phyloP scores from a whole-genome alignment of 441 rosid genomes.

The Isatis lusitanica region DNA sequence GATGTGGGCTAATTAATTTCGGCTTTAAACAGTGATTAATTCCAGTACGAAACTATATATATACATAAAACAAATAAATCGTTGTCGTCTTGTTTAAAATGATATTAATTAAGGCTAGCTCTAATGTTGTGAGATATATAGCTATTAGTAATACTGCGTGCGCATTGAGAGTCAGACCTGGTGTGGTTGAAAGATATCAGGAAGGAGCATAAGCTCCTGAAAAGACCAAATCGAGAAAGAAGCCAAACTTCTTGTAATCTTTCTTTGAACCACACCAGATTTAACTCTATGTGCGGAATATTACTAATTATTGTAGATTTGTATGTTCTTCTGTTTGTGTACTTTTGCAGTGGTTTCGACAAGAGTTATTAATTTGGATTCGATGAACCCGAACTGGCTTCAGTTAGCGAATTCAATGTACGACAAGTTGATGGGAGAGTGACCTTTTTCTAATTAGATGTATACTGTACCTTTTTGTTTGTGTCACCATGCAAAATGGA shows the following conservation, averaged over 20 bases:
- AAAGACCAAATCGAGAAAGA: not conserved
- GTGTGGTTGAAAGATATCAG: not conserved
- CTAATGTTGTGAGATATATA: not conserved
- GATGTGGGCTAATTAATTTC: not conserved
- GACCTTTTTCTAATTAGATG: constrained; percentile 8
- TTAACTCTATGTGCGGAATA: not conserved
- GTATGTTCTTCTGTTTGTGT: not conserved
- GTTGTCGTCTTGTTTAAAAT: not conserved
- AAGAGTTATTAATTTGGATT: not conserved
- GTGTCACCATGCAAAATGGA: constrained; percentile 31
- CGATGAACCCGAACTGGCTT: not conserved
- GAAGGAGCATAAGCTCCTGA: not conserved
- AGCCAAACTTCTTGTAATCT: not conserved
- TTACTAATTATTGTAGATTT: not conserved
- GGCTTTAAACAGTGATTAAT: not conserved
- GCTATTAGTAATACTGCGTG: not conserved
- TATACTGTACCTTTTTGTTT: constrained; percentile 17
- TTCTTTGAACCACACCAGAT: not conserved
- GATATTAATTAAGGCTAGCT: not conserved
- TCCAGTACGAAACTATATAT: not conserved
- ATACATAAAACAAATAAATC: not conserved
- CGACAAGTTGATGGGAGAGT: constrained; percentile 16
- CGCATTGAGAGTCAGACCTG: not conserved
- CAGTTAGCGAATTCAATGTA: not conserved
- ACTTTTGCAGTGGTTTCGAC: not conserved